These are phyloP conservation scores for Euphorbia tirucalli DNA, from an alignment of 345 rosid species.

Conservation along the genomic window DNA sequence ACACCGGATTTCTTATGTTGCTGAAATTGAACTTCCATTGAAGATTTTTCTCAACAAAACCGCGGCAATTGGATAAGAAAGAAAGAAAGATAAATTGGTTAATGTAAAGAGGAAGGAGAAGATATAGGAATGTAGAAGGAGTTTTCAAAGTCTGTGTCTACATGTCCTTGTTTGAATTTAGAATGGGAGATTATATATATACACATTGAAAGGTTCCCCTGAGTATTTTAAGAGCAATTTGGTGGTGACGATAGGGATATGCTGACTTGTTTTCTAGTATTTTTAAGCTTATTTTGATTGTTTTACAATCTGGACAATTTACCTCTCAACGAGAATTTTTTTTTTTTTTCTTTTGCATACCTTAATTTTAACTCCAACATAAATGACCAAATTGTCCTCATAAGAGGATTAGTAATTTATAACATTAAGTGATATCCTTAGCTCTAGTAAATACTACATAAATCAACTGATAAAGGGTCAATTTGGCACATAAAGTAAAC, in stretches of 20 bases:
- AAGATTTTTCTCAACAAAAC: not conserved
- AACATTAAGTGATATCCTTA: too few relatives aligned
- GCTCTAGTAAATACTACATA: too few relatives aligned
- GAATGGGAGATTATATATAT: conserved; percentile 12
- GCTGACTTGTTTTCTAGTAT: conserved; percentile 21
- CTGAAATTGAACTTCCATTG: conserved; percentile 59
- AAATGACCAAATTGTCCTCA: conserved; percentile 11
- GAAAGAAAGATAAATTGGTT: too few relatives aligned
- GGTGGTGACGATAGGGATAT: conserved; percentile 14
- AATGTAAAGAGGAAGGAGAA: not conserved
- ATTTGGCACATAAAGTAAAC: too few relatives aligned
- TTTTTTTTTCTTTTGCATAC: conserved; percentile 5
- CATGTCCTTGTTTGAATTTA: conserved; percentile 13
- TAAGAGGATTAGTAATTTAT: too few relatives aligned
- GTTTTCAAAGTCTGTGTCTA: conserved; percentile 16
- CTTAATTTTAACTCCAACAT: conserved; percentile 12
- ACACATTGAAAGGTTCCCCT: conserved; percentile 10
- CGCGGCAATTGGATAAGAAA: too few relatives aligned
- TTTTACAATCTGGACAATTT: conserved; percentile 13
- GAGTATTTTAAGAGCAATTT: conserved; percentile 20
- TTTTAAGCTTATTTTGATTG: conserved; percentile 15
- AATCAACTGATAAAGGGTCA: too few relatives aligned
- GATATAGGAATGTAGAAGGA: not conserved
- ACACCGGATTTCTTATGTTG: not conserved
- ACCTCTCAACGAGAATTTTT: conserved; percentile 2